phyloP scores from a whole-genome alignment of 2,329 filamentous ascomycete genomes.

The Diplodia corticola region DNA sequence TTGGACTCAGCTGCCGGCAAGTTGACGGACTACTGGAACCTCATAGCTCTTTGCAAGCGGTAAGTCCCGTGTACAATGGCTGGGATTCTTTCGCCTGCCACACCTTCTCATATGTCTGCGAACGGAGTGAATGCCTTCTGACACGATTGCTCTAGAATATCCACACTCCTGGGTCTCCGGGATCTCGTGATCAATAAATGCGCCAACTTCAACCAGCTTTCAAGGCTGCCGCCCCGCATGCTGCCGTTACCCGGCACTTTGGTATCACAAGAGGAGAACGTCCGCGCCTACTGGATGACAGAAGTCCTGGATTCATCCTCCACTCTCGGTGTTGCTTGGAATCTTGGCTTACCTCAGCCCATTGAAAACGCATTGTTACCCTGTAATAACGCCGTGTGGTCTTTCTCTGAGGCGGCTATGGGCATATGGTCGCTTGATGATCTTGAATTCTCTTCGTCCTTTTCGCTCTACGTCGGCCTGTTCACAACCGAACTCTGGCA shows the following conservation, averaged over 20 bases:
- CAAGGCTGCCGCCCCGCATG: conserved; percentile 33
- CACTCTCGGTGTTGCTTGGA: conserved; percentile 36
- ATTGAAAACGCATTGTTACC: conserved; percentile 28
- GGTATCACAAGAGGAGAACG: conserved; percentile 38
- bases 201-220: conserved; percentile 33
- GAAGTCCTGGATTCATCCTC: conserved; percentile 40
- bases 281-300: conserved; percentile 42
- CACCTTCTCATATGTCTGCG: not conserved
- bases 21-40: conserved; percentile 37
- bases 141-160: conserved; percentile 28
- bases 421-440: conserved; percentile 28
- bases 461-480: conserved; percentile 32
- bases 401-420: conserved; percentile 30
- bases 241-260: conserved; percentile 31
- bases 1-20: conserved; percentile 35
- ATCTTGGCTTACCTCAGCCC: conserved; percentile 28
- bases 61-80: conserved; percentile 6
- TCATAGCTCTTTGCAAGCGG: conserved; percentile 37
- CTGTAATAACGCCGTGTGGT: conserved; percentile 32
- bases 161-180: conserved; percentile 33
- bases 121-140: not conserved
- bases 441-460: conserved; percentile 29
- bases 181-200: conserved; percentile 35
- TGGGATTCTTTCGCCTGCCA: not conserved
- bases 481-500: conserved; percentile 31